Percentiles rank a stretch among this genome's conserved stretches.
Conservation (phyloP, 805 yeast species). For the Metschnikowia peoriensis region DNA sequence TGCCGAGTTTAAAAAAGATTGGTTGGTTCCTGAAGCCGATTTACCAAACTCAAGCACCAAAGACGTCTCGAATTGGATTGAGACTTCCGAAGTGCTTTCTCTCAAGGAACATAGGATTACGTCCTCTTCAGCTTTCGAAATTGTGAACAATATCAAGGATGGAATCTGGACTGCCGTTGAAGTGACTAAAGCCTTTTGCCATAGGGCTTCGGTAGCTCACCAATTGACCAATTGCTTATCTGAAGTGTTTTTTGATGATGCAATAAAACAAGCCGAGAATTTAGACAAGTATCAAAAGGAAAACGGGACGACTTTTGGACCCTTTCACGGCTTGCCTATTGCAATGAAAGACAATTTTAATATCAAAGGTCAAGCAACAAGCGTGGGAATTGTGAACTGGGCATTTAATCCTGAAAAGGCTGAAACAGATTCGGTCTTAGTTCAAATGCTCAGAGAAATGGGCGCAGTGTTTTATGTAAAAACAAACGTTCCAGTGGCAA, state of each 20-base stretch:
- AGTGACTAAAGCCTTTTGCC: slow-evolving; percentile 55
- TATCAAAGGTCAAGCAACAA: slow-evolving; percentile 47
- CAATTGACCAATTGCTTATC: slow-evolving; percentile 45
- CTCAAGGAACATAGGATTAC: slow-evolving; percentile 41
- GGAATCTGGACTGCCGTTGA: slow-evolving; percentile 38
- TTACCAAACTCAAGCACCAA: slow-evolving; percentile 31
- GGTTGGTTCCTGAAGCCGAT: slow-evolving; percentile 38
- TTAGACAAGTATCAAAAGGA: slow-evolving; percentile 23
- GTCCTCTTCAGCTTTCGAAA: slow-evolving; percentile 25
- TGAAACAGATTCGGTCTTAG: slow-evolving; percentile 39
- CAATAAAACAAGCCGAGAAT: slow-evolving; percentile 22
- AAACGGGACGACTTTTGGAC: slow-evolving; percentile 22
- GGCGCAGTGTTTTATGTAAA: slow-evolving; percentile 58
- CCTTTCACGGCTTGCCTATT: slow-evolving; percentile 31
- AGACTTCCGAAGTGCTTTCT: slow-evolving; percentile 32
- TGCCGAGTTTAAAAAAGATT: slow-evolving; percentile 41
- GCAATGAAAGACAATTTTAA: slow-evolving; percentile 45
- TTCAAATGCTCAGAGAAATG: slow-evolving; percentile 34
- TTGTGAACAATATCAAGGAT: slow-evolving; percentile 28
- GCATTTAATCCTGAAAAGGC: slow-evolving; percentile 34
- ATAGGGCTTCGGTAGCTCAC: slow-evolving; percentile 57
- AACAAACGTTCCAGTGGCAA: slow-evolving; percentile 52
- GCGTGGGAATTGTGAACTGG: slow-evolving; percentile 49
- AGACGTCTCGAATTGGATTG: slow-evolving; percentile 40
- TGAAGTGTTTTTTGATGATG: slow-evolving; percentile 36